Percentiles rank a stretch among this genome's conserved stretches.
Conservation (phyloP, 768 basidiomycete genomes). For the Tricholoma matsutake region DNA sequence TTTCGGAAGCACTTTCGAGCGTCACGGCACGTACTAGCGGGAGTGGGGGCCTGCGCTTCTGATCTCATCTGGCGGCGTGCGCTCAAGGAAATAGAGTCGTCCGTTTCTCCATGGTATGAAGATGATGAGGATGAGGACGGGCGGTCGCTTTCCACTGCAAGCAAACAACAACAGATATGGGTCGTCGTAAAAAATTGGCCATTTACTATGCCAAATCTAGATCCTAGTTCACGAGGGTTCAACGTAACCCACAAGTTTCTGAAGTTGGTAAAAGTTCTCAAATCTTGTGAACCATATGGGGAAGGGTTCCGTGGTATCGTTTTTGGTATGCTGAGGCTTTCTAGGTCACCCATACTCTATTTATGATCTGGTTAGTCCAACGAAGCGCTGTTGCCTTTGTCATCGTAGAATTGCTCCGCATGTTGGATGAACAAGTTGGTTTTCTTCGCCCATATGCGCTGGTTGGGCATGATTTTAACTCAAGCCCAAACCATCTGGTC, state of each 20-base stretch:
- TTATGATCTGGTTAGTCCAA: slow-evolving; percentile 41
- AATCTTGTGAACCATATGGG: slow-evolving; percentile 49
- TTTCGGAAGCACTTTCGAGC: slow-evolving; percentile 43
- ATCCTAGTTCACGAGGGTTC: slow-evolving; percentile 51
- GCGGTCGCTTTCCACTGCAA: slow-evolving; percentile 22
- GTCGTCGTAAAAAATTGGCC: slow-evolving; percentile 56
- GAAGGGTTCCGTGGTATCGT: slow-evolving; percentile 63
- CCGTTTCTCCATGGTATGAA: slow-evolving; percentile 28
- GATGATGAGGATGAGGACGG: slow-evolving; percentile 38
- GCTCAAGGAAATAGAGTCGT: slow-evolving; percentile 36
- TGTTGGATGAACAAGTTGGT: slow-evolving; percentile 44
- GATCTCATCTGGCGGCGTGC: slow-evolving; percentile 68
- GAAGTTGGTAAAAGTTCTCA: slow-evolving; percentile 56
- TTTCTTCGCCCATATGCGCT: slow-evolving; percentile 57
- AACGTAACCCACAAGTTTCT: slow-evolving; percentile 71
- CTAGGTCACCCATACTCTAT: slow-evolving; percentile 7
- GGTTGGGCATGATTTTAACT: slow-evolving; percentile 32
- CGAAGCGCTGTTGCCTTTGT: slow-evolving; percentile 49
- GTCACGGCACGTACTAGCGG: slow-evolving; percentile 43
- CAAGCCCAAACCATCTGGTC: slow-evolving; percentile 28
- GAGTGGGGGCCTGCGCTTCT: slow-evolving; percentile 66
- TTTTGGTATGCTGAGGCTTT: slow-evolving; percentile 44
- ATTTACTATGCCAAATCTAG: slow-evolving; percentile 62
- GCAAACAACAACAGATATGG: slow-evolving; percentile 24
- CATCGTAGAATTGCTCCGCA: slow-evolving; percentile 58